These are phyloP conservation scores for Coemansia sp. DNA, from an alignment of 192 early-diverging fungal genomes.

Conservation along the genomic window DNA sequence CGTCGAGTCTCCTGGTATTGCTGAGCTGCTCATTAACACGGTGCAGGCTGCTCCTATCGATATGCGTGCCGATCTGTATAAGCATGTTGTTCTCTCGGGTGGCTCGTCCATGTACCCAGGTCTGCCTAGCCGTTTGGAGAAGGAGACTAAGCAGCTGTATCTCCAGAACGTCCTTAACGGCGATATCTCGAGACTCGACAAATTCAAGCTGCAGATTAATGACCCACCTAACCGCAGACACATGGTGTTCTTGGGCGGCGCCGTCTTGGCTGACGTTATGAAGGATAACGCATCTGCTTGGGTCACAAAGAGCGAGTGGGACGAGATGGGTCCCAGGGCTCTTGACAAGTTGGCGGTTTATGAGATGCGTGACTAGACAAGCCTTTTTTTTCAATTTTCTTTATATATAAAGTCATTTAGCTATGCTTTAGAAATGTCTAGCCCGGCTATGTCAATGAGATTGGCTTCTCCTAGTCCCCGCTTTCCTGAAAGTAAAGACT, in stretches of 20 bases:
- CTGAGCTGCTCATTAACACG: constrained; percentile 91
- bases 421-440: not conserved
- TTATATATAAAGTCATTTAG: not conserved
- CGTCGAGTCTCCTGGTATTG: constrained; percentile 90
- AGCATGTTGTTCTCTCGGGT: constrained; percentile 97
- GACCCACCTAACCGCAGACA: constrained; percentile 98
- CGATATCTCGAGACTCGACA: constrained; percentile 78
- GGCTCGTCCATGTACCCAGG: constrained; percentile 99
- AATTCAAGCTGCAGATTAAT: constrained; percentile 97
- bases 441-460: constrained; percentile 26
- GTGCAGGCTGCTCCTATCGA: constrained; percentile 93
- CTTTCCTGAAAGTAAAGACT: constrained; percentile 31
- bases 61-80: constrained; percentile 93
- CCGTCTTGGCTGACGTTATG: constrained; percentile 95
- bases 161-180: constrained; percentile 86
- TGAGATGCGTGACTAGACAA: constrained; percentile 37
- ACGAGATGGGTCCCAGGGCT: constrained; percentile 80
- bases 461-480: constrained; percentile 13
- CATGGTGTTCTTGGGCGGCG: constrained; percentile 98
- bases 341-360: constrained; percentile 59
- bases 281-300: constrained; percentile 88
- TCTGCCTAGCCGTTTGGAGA: constrained; percentile 94
- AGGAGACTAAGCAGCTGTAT: constrained; percentile 98
- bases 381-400: constrained; percentile 7
- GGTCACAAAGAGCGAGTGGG: constrained; percentile 95